These are phyloP conservation scores for Pholiota molesta DNA, from an alignment of 768 basidiomycete species.

Conservation along the genomic window DNA sequence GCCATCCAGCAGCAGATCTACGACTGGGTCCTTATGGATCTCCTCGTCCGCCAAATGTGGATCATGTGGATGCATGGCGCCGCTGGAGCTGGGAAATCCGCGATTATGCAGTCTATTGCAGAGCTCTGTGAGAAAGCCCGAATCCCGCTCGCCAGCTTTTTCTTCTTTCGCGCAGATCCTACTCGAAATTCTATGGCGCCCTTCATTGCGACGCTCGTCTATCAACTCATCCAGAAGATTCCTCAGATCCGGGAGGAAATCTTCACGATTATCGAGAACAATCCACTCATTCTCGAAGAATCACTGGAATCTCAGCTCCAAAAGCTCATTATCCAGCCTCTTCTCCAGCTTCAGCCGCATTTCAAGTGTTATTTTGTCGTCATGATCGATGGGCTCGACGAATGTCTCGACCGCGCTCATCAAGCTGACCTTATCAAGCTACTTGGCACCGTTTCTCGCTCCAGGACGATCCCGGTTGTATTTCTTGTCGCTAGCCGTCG, in stretches of 20 bases:
- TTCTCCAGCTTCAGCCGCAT: not conserved
- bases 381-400: slow-evolving; percentile 27
- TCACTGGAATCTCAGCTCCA: not conserved
- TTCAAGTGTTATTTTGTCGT: not conserved
- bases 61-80: slow-evolving; percentile 24
- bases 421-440: slow-evolving; percentile 2
- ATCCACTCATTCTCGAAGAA: slow-evolving; percentile 4
- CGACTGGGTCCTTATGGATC: not conserved
- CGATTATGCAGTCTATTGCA: slow-evolving; percentile 26
- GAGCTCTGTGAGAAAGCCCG: slow-evolving; percentile 16
- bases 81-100: slow-evolving; percentile 28
- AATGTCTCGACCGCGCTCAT: not conserved
- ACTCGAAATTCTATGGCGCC: slow-evolving; percentile 25
- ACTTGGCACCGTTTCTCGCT: not conserved
- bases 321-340: not conserved
- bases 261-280: slow-evolving; percentile 11
- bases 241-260: slow-evolving; percentile 5
- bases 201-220: slow-evolving; percentile 34
- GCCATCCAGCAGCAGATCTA: not conserved
- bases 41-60: not conserved
- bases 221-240: slow-evolving; percentile 24
- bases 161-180: slow-evolving; percentile 34
- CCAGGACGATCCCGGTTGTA: not conserved
- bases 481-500: slow-evolving; percentile 18
- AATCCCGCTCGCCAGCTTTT: slow-evolving; percentile 31